Conservation (phyloP, 1,284 basidiomycete genomes). For the Trichosporon faecale region DNA sequence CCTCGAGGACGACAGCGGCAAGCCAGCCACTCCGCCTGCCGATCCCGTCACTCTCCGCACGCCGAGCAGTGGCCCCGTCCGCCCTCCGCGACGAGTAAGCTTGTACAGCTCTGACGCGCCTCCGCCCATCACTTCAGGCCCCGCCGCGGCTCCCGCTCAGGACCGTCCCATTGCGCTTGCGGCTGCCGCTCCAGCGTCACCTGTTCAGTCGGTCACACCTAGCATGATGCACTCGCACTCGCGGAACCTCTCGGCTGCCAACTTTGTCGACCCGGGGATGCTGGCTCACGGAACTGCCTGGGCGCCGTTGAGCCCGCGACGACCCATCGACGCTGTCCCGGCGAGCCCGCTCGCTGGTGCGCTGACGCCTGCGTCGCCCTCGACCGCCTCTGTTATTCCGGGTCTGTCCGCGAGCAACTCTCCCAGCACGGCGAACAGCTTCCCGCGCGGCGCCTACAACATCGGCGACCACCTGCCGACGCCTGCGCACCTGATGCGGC, state of each 20-base stretch:
- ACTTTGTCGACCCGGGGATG: not conserved
- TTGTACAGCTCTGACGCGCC: not conserved
- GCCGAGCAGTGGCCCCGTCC: not conserved
- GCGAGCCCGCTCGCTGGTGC: not conserved
- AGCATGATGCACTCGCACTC: not conserved
- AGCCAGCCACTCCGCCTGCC: not conserved
- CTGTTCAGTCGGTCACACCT: not conserved
- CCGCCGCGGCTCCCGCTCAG: not conserved
- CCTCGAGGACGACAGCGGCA: not conserved
- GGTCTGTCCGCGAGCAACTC: not conserved
- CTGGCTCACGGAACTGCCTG: not conserved
- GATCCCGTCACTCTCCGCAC: not conserved
- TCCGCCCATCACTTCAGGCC: not conserved
- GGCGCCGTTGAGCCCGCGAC: not conserved
- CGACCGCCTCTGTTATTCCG: not conserved
- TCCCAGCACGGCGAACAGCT: not conserved
- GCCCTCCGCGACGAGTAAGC: not conserved
- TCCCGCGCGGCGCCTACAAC: not conserved
- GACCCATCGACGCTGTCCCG: not conserved
- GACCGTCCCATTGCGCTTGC: not conserved
- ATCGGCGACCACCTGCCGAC: slow-evolving; percentile 1
- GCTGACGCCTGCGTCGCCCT: not conserved
- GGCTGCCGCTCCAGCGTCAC: not conserved
- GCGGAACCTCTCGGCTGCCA: not conserved
- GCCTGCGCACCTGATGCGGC: slow-evolving; percentile 1